Conservation (phyloP, 768 basidiomycete genomes). For the Glaciozyma antarctica region DNA sequence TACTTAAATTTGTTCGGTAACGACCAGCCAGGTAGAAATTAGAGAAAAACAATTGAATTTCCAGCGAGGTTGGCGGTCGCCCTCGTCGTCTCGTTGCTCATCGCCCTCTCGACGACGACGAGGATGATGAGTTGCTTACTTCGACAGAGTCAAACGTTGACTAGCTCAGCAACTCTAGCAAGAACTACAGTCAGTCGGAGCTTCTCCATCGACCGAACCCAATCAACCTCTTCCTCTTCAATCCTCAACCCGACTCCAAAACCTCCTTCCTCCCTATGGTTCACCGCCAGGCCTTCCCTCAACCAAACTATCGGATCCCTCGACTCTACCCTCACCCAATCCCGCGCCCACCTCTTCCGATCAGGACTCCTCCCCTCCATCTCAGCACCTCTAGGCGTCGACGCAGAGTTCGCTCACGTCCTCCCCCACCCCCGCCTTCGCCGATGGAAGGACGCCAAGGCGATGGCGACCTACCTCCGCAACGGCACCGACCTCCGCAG, state of each 20-base stretch:
- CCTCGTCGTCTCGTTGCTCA: too few relatives aligned
- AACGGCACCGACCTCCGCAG: conserved; percentile 19
- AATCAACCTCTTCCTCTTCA: conserved; percentile 13
- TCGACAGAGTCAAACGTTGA: too few relatives aligned
- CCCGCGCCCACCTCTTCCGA: conserved; percentile 31
- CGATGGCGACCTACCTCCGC: conserved; percentile 27
- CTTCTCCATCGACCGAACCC: too few relatives aligned
- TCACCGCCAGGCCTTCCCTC: conserved; percentile 31
- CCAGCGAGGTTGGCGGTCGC: too few relatives aligned
- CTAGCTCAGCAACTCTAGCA: too few relatives aligned
- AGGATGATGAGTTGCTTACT: too few relatives aligned
- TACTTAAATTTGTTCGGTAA: too few relatives aligned
- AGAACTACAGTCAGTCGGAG: too few relatives aligned
- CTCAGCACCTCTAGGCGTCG: conserved; percentile 4
- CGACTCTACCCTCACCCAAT: conserved; percentile 13
- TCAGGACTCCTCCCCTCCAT: conserved; percentile 29
- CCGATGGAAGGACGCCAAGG: conserved; percentile 20
- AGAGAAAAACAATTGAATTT: too few relatives aligned
- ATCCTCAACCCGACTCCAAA: conserved; percentile 18
- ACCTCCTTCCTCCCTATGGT: conserved; percentile 31
- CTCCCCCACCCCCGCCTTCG: conserved; percentile 24
- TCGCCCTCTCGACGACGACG: too few relatives aligned
- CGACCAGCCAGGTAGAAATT: too few relatives aligned
- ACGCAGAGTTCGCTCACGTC: conserved; percentile 14
- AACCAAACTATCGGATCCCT: conserved; percentile 21